These are phyloP conservation scores for Penicillium atrosanguineum DNA, from an alignment of 495 filamentous ascomycete genomes.

Conservation along the genomic window DNA sequence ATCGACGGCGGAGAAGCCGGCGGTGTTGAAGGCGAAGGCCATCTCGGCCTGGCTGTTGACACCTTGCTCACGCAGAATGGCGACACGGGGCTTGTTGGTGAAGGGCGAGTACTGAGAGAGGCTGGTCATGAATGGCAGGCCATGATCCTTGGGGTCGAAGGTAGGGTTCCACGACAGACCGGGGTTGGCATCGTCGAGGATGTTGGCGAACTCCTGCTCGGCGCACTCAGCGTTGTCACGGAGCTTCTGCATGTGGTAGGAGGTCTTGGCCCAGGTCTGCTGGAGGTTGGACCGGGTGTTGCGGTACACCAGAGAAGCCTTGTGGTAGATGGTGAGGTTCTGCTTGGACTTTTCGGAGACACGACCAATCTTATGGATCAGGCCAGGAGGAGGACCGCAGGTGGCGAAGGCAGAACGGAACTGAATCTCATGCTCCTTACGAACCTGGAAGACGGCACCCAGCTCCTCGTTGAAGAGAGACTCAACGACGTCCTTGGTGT, in stretches of 20 bases:
- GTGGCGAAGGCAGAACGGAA: constrained; percentile 92
- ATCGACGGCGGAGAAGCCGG: constrained; percentile 88
- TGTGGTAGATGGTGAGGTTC: constrained; percentile 70
- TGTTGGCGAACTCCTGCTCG: constrained; percentile 76
- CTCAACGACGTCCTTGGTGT: constrained; percentile 63
- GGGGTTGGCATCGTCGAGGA: constrained; percentile 73
- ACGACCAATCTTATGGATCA: constrained; percentile 79
- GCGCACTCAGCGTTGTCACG: constrained; percentile 88
- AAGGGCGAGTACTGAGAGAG: constrained; percentile 62
- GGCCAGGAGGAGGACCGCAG: constrained; percentile 76
- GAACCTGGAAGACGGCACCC: constrained; percentile 95
- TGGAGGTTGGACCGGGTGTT: constrained; percentile 73
- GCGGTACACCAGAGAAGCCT: constrained; percentile 62
- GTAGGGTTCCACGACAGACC: constrained; percentile 83
- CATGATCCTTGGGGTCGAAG: constrained; percentile 76
- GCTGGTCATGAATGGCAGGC: constrained; percentile 64
- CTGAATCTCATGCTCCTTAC: constrained; percentile 73
- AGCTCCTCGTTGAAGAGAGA: constrained; percentile 94
- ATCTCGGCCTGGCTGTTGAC: constrained; percentile 95
- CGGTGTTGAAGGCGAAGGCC: constrained; percentile 91
- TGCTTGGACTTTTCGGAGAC: constrained; percentile 72
- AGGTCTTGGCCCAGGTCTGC: constrained; percentile 84
- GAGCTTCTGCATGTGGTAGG: constrained; percentile 85
- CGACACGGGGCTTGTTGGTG: constrained; percentile 75
- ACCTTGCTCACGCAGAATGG: constrained; percentile 92